A percentile compares a stretch with the other conserved stretches of the same genome.
Evolutionary conservation across 805 yeast genomes (phyloP).

Genomic region (Maudiozyma bulderi): DNA sequence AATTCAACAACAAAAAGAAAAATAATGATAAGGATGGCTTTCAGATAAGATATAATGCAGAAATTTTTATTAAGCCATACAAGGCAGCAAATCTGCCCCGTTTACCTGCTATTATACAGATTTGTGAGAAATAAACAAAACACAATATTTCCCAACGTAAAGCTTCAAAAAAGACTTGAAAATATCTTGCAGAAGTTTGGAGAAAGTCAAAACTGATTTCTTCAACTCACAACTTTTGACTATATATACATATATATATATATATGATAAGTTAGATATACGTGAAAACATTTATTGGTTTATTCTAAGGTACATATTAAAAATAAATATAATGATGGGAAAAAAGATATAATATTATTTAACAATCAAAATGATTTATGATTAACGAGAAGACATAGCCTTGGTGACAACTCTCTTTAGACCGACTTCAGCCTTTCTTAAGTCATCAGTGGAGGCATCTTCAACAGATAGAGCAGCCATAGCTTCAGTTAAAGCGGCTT

Average conservation of each 20-base stretch:
- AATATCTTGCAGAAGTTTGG: neutral
- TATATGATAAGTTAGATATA: neutral
- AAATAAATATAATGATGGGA: constrained; percentile 3
- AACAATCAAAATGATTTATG: constrained; percentile 1
- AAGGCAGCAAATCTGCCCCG: too few species aligned
- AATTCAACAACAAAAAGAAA: too few species aligned
- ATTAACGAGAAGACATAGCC: constrained; percentile 97
- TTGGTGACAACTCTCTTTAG: constrained; percentile 99
- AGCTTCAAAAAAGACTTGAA: neutral
- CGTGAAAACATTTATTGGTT: constrained; percentile 6
- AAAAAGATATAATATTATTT: neutral
- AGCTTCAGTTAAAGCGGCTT: constrained; percentile 96
- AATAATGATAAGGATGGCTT: too few species aligned
- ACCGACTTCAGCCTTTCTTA: constrained; percentile 98
- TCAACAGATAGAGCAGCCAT: constrained; percentile 94
- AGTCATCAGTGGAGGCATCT: constrained; percentile 93
- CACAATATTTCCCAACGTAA: neutral
- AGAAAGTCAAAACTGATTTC: neutral
- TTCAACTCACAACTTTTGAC: neutral
- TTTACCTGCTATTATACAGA: too few species aligned
- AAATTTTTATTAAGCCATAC: too few species aligned
- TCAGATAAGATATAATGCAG: too few species aligned
- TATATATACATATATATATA: too few species aligned
- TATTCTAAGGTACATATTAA: constrained; percentile 16
- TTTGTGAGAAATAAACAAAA: too few species aligned